Conservation (phyloP, 139 green algal species). For the Mesotaenium endlicherianum region DNA sequence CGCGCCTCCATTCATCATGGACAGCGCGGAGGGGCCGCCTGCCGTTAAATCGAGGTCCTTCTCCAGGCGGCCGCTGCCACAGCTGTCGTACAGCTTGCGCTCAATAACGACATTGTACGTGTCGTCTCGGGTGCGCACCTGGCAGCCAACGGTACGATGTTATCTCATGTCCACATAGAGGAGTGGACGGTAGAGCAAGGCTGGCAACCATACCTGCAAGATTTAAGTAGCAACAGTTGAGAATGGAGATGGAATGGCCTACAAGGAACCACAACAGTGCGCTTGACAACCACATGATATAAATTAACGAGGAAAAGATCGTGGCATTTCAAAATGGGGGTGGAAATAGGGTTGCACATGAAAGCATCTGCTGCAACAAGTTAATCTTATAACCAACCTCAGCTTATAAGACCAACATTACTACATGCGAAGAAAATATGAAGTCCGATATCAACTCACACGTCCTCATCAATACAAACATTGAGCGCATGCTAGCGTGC, state of each 20-base stretch:
- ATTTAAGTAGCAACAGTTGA: background rate
- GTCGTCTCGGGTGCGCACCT: constrained; percentile 32
- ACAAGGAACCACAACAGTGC: no score
- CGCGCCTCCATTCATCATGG: background rate
- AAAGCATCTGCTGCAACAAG: no score
- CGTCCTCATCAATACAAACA: background rate
- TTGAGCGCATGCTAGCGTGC: background rate
- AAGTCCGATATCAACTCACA: no score
- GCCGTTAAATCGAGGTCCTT: constrained; percentile 20
- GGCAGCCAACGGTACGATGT: background rate
- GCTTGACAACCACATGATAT: no score
- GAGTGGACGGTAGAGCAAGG: background rate
- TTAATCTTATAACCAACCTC: no score
- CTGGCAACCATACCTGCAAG: background rate
- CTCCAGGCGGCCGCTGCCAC: constrained; percentile 24
- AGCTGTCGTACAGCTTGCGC: constrained; percentile 37
- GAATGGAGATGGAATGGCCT: no score
- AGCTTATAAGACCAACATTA: no score
- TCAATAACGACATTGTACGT: constrained; percentile 29
- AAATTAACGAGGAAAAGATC: no score
- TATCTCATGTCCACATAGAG: background rate
- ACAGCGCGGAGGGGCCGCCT: background rate
- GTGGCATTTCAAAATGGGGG: no score
- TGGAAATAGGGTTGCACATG: no score
- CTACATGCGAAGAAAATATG: no score